These are phyloP conservation scores for Diaporthe humulicola DNA, from an alignment of 2,329 filamentous ascomycete species.

Conservation along the genomic window DNA sequence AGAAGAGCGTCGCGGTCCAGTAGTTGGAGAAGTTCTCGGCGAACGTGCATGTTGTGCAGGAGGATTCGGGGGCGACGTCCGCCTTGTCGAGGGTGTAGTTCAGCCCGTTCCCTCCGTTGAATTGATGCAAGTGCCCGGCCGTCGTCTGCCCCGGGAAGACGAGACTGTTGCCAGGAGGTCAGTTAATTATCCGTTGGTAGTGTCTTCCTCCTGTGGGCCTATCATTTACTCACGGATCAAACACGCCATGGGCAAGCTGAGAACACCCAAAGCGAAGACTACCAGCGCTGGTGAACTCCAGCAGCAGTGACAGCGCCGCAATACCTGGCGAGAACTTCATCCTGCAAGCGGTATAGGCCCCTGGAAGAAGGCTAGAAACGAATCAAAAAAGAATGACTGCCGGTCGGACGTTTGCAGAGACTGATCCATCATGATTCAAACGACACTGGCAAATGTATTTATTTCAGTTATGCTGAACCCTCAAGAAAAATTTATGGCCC, in stretches of 20 bases:
- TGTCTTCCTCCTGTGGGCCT: neutral
- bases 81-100: conserved; percentile 18
- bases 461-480: neutral
- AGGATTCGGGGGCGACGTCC: conserved; percentile 31
- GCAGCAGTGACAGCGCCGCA: neutral
- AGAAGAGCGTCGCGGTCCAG: conserved; percentile 33
- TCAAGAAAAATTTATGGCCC: neutral
- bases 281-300: neutral
- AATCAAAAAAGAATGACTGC: conserved; percentile 3
- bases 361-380: neutral
- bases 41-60: conserved; percentile 37
- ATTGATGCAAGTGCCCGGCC: conserved; percentile 25
- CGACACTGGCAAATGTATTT: neutral
- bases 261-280: conserved; percentile 20
- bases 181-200: neutral
- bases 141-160: conserved; percentile 15
- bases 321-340: neutral
- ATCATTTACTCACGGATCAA: conserved; percentile 4
- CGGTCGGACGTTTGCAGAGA: neutral
- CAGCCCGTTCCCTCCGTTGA: conserved; percentile 26
- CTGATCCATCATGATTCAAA: neutral
- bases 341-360: neutral
- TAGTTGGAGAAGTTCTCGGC: conserved; percentile 33
- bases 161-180: neutral
- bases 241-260: conserved; percentile 12